Percentiles rank a stretch among this genome's conserved stretches.
phyloP scores from a whole-genome alignment of 1,284 basidiomycete genomes.

The Ustanciosporium gigantosporum region DNA sequence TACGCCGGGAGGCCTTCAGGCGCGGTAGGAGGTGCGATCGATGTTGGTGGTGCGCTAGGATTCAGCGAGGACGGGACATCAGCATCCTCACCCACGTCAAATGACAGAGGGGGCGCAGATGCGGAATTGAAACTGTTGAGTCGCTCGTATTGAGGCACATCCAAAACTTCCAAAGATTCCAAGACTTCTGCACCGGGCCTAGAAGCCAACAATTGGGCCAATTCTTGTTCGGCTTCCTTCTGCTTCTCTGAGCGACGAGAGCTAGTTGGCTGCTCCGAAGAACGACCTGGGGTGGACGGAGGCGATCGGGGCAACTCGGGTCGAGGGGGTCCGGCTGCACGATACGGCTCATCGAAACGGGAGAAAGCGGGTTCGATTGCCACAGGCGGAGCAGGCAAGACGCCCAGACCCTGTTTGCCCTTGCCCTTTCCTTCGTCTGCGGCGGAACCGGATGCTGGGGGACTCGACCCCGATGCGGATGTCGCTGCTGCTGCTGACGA shows the following conservation, averaged over 20 bases:
- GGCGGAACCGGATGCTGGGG: neutral
- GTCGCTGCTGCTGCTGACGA: neutral
- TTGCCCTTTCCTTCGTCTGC: conserved; percentile 23
- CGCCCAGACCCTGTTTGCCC: conserved; percentile 4
- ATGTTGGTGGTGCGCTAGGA: too few relatives aligned
- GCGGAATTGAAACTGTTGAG: neutral
- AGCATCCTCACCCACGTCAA: neutral
- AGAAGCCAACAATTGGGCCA: conserved; percentile 22
- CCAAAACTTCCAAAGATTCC: neutral
- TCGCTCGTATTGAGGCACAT: conserved; percentile 23
- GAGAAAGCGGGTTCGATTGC: conserved; percentile 34
- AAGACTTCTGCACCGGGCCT: conserved; percentile 8
- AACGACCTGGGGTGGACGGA: neutral
- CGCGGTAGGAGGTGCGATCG: too few relatives aligned
- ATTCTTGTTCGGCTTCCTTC: conserved; percentile 26
- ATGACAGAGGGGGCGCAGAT: conserved; percentile 10
- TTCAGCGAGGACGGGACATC: too few relatives aligned
- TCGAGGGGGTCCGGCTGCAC: conserved; percentile 8
- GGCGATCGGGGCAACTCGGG: neutral
- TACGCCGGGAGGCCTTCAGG: too few relatives aligned
- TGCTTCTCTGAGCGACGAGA: conserved; percentile 17
- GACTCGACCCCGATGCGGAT: neutral
- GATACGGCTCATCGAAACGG: conserved; percentile 46
- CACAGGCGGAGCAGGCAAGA: conserved; percentile 33
- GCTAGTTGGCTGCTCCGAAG: neutral